Evolutionary conservation across 2,329 filamentous ascomycete species (phyloP), one percentile per base, ranked within the genome.

Genomic region (Diaporthe citri): DNA sequence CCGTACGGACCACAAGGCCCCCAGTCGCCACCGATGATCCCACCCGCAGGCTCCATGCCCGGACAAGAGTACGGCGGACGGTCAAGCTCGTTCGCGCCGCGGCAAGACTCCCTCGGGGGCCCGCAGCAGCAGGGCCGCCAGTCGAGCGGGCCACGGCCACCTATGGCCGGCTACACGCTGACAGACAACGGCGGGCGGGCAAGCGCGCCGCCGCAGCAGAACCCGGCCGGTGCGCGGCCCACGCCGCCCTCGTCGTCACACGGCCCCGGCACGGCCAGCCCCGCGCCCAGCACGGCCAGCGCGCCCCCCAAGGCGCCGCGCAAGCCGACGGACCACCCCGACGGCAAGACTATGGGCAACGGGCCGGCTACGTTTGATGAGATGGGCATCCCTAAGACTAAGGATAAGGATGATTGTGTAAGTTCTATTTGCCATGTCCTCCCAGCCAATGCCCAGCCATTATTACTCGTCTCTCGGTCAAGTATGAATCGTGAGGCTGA

Each of bases 351-450:
- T 60, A 87, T 90, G 43, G 89, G 89, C 67, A 94, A 95, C 81
- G 97, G 96, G 15, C 96, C 97, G 1, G 95, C 97, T 80, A 98
- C 97, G 0, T 99, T 99, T 83, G 96, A 98, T 82, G 96, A 97
- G 82, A 99, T 99, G 97, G 97, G 97, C 52, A 96, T 99, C 79
- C 95, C 95, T 9, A 90, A 92, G 80, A 92, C 89, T 64, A 96
- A 97, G 84, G 90, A 93, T 76, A 94, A 98, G n/a, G 90, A 91
- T 78, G 96, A 98, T 85, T 99, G 96, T 87, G 96, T 98, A 91
- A 89, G 90, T 89, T 28, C 7, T 52, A 2, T 25, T 2, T 15
- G 28, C 22, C 41, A 13, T 39, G 36, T 39, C 28, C 9, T 12
- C 22, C 41, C 5, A 43, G 8, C 15, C 41, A 43, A 43, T 39